These are phyloP conservation scores for Thymus mandschuricus DNA, from an alignment of 257 asterid species.

Conservation along the genomic window DNA sequence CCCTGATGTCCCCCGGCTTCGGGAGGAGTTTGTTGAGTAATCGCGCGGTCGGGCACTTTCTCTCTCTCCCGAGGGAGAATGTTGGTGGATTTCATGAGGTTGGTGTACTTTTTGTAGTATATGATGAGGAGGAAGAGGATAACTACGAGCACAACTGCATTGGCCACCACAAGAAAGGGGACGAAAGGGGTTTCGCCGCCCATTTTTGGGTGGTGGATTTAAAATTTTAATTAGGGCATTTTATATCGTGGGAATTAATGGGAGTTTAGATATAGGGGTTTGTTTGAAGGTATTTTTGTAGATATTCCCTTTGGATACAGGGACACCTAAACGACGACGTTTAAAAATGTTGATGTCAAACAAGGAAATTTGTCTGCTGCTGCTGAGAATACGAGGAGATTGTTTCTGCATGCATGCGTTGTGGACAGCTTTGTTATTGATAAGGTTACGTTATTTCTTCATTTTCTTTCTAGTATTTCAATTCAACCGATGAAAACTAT, in stretches of 20 bases:
- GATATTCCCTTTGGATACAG: conserved; percentile 39
- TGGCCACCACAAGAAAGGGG: conserved; percentile 32
- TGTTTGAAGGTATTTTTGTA: conserved; percentile 23
- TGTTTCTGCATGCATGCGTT: too few relatives aligned
- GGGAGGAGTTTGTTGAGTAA: neutral
- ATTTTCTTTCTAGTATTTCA: too few relatives aligned
- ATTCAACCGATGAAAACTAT: too few relatives aligned
- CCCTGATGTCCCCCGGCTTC: conserved; percentile 30
- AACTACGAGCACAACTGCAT: conserved; percentile 38
- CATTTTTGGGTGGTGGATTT: conserved; percentile 29
- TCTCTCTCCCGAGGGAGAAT: conserved; percentile 19
- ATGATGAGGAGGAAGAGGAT: conserved; percentile 50
- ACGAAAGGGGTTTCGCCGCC: conserved; percentile 16
- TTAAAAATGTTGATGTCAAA: conserved; percentile 35
- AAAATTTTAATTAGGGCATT: neutral
- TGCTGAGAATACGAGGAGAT: conserved; percentile 51
- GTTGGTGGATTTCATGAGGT: conserved; percentile 41
- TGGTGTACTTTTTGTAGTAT: conserved; percentile 56
- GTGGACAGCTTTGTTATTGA: too few relatives aligned
- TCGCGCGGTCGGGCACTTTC: conserved; percentile 29
- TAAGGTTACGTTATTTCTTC: too few relatives aligned
- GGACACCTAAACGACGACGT: conserved; percentile 35
- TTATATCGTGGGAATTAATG: conserved; percentile 17
- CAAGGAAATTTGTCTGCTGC: conserved; percentile 52
- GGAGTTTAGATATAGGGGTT: conserved; percentile 21